phyloP scores from a whole-genome alignment of 129 eudicot species.

The Sambucus nigra region DNA sequence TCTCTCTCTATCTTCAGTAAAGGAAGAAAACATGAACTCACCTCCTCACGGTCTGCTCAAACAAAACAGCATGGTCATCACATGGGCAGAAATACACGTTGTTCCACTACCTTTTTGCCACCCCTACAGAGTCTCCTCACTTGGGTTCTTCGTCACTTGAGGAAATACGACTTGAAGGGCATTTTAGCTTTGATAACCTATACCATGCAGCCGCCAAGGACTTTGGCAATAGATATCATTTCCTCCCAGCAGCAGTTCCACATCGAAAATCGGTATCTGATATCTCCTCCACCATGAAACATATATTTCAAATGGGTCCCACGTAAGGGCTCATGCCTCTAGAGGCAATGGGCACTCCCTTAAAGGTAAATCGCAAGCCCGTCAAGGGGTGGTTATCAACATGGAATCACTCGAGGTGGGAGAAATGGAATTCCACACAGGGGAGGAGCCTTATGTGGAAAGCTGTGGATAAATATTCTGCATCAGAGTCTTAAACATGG shows the following conservation, averaged over 20 bases:
- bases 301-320: constrained; percentile 59
- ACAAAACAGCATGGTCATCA: constrained; percentile 25
- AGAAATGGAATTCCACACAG: constrained; percentile 48
- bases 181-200: constrained; percentile 33
- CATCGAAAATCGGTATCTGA: constrained; percentile 79
- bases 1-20: constrained; percentile 9
- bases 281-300: constrained; percentile 45
- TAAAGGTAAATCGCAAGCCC: constrained; percentile 81
- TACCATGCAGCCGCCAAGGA: constrained; percentile 77
- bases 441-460: constrained; percentile 53
- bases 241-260: constrained; percentile 66
- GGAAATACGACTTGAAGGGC: constrained; percentile 36
- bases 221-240: constrained; percentile 66
- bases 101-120: constrained; percentile 34
- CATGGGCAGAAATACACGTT: constrained; percentile 27
- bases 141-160: constrained; percentile 26
- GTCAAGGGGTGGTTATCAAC: constrained; percentile 58
- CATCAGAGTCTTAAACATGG: constrained; percentile 79
- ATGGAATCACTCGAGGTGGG: constrained; percentile 63
- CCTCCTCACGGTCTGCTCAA: constrained; percentile 23
- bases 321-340: constrained; percentile 56
- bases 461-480: constrained; percentile 83
- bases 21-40: constrained; percentile 11
- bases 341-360: constrained; percentile 94
- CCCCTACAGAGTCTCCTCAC: constrained; percentile 30